Base-by-base conservation (phyloP, 495 filamentous ascomycete species). In the Alectoria sarmentosa region DNA sequence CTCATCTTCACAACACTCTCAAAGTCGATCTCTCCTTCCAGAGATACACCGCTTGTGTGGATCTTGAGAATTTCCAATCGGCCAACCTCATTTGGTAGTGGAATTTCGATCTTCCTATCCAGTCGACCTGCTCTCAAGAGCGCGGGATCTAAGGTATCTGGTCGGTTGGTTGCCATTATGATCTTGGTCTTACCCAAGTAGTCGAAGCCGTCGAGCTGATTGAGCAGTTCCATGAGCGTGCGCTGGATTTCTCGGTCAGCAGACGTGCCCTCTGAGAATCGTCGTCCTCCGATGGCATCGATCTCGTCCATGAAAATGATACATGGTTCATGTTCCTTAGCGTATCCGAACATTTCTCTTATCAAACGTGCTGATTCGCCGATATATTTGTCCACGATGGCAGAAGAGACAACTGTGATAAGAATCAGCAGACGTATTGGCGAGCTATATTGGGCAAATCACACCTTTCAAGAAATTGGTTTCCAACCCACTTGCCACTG, bases 231-330 rank as follows among this genome's bases (percentile, higher is more conserved):
- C 95, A 99, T 99, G 66, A 99, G 82, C 46, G 95, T 99, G 65
- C 95, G 90, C 79, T 99, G 95, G 69, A 99, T 99, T 76, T 99
- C 95, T 69, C 95, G 88, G 79, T 99, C 95, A 32, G 95, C 95
- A 39, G 91, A 96, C 63, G 95, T 99, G 69, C 95, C 95, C 75
- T 99, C 95, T n/a, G 90, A 95, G 72, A 99, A 99, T 68, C 95
- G 84, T 70, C 95, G 86, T 62, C 95, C 95, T 73, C 95, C 95
- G 73, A 99, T 99, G 70, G 95, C 95, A 73, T 99, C 95, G 75
- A 99, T 99, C 75, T 99, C 95, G 80, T 99, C 95, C 95, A 99
- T 99, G 85, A 99, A 99, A 77, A 99, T 99, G 73, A 99, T 98
- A 76, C 95, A 99, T 54, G 95, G 95, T 74, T 99, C 95, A 75